Base-by-base conservation (phyloP, 306 rosid genomes). In the Begonia peltatifolia region DNA sequence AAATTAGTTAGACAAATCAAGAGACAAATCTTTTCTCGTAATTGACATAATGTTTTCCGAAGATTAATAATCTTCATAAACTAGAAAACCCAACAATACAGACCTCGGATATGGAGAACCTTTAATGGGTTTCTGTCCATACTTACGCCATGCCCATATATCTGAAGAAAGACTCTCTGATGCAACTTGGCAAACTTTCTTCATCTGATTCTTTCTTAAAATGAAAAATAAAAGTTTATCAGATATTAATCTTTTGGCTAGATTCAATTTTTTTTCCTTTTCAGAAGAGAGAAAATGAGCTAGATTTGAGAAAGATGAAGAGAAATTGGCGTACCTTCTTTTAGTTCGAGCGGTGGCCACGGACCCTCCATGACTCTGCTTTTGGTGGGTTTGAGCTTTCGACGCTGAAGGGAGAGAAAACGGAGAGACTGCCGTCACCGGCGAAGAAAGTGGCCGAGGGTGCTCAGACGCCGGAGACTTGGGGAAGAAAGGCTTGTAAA, bases 21-120 rank as follows among this genome's bases (percentile, higher is more conserved):
- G 23, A 20, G 2, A 20, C 23, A 20, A 20, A 20, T 20, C 23
- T 20, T 20, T 20, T 2, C 23, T 20, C 23, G 23, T 20, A 5
- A 30, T 30, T 30, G 38, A 30, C 38, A 5, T 5, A 30, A 30
- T 30, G 38, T 5, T 30, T 30, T 30, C 8, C 38, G 38, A 30
- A 0, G 38, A 30, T 5, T 7, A 30, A 20, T 2, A 20, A 20
- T 20, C 23, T 3, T 30, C 38, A 30, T 20, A 20, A 20, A 20
- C 23, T 20, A 30, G 38, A 30, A 30, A 30, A 30, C 8, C 38
- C 38, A 30, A 3, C 38, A 30, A 50, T 0, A 30, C 38, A 30
- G 48, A 90, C 97, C 97, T 85, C 50, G 97, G 97, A 80, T 80
- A 85, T 53, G 95, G 97, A 60, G 97, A 90, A 18, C 97, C 97